Percentiles rank a stretch among this genome's conserved stretches.
These are phyloP conservation scores for Sugiyamaella japonica DNA, from an alignment of 1,139 yeast genomes.

Conservation along the genomic window DNA sequence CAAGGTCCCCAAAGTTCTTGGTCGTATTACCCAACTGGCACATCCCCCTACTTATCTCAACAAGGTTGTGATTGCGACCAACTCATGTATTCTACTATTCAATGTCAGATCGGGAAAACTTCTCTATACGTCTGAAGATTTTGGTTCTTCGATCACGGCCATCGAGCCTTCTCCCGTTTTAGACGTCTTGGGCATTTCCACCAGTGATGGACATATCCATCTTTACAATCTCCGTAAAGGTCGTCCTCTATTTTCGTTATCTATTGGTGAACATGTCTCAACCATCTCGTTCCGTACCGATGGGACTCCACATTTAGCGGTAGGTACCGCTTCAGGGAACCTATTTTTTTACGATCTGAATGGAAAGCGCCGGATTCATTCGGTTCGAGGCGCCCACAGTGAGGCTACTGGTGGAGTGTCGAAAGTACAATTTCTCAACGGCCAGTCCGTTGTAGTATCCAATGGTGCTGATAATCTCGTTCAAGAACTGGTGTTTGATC, in stretches of 20 bases:
- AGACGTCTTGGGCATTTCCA: conserved; percentile 79
- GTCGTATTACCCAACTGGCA: conserved; percentile 63
- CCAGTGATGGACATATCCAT: conserved; percentile 63
- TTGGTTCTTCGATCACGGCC: conserved; percentile 50
- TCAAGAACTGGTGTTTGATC: conserved; percentile 92
- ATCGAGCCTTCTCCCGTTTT: conserved; percentile 84
- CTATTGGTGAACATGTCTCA: conserved; percentile 60
- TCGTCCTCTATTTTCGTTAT: conserved; percentile 55
- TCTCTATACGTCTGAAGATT: conserved; percentile 56
- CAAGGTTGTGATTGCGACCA: conserved; percentile 73
- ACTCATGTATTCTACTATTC: conserved; percentile 56
- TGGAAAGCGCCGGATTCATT: conserved; percentile 69
- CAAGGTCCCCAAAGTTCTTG: conserved; percentile 58
- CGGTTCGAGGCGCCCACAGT: conserved; percentile 66
- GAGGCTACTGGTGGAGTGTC: conserved; percentile 82
- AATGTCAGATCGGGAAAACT: conserved; percentile 80
- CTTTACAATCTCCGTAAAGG: conserved; percentile 73
- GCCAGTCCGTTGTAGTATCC: conserved; percentile 90
- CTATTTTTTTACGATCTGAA: conserved; percentile 81
- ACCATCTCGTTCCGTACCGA: conserved; percentile 90
- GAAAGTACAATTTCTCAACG: conserved; percentile 73
- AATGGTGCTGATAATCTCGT: conserved; percentile 90
- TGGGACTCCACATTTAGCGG: conserved; percentile 79
- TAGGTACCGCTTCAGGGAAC: conserved; percentile 80
- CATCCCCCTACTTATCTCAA: conserved; percentile 94